These are phyloP conservation scores for Ganoderma boninense DNA, from an alignment of 1,284 basidiomycete species.

Conservation along the genomic window DNA sequence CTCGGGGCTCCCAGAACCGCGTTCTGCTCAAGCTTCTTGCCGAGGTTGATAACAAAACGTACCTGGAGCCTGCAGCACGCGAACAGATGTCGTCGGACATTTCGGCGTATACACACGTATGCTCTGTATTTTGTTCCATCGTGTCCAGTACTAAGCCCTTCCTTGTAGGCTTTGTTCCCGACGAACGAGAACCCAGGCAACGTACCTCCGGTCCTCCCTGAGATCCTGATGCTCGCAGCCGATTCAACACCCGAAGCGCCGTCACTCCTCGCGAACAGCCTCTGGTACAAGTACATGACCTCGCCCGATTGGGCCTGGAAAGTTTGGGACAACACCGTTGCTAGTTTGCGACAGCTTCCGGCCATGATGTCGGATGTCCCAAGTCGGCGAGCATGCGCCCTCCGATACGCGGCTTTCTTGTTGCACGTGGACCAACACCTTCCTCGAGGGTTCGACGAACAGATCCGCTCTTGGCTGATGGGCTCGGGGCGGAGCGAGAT, in stretches of 20 bases:
- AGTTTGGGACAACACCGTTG: slow-evolving; percentile 82
- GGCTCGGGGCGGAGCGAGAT: slow-evolving; percentile 71
- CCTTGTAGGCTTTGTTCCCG: slow-evolving; percentile 52
- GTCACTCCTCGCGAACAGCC: slow-evolving; percentile 71
- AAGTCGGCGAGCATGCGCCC: slow-evolving; percentile 57
- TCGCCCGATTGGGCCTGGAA: slow-evolving; percentile 78
- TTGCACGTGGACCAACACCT: slow-evolving; percentile 78
- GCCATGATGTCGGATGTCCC: slow-evolving; percentile 56
- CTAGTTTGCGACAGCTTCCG: slow-evolving; percentile 72
- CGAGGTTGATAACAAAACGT: slow-evolving; percentile 66
- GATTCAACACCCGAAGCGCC: slow-evolving; percentile 66
- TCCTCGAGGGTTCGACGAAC: slow-evolving; percentile 70
- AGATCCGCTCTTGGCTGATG: slow-evolving; percentile 73
- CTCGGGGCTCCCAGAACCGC: slow-evolving; percentile 68
- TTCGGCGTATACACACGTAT: slow-evolving; percentile 64
- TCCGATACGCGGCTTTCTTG: slow-evolving; percentile 74
- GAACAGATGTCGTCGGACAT: slow-evolving; percentile 68
- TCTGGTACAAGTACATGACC: slow-evolving; percentile 83
- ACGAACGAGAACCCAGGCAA: slow-evolving; percentile 52
- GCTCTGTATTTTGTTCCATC: slow-evolving; percentile 27
- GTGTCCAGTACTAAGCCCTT: background rate
- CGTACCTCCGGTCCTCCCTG: slow-evolving; percentile 70
- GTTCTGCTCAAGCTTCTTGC: slow-evolving; percentile 66
- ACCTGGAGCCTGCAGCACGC: slow-evolving; percentile 61
- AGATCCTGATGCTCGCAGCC: slow-evolving; percentile 69